Base-by-base conservation (phyloP, 1,284 basidiomycete genomes). In the Sphagnurus paluster region DNA sequence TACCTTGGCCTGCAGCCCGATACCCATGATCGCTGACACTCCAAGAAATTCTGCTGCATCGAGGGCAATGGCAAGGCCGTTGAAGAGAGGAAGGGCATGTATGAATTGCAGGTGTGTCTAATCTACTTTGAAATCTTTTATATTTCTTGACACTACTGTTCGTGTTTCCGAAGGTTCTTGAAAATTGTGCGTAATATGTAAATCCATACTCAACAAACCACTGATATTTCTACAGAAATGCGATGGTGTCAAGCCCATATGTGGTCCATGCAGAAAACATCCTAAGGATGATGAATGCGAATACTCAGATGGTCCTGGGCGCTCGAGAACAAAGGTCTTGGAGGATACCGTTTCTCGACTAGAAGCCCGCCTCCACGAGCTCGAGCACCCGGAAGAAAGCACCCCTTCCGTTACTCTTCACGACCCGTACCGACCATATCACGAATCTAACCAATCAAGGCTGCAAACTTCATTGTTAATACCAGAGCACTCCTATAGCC, bases 141-240 rank as follows among this genome's bases (percentile, higher is more conserved):
- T 29, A 21, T 25, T 9, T 33, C 5, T 24, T 50, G 16, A 48
- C 29, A 10, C 13, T 14, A 11, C 37, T 20, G 30, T 4, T 8
- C 23, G 38, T 14, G 4, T 17, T n/a, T 34, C 20, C 14, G 20
- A 56, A 77, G 80, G 55, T 77, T 79, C 62, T 67, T 80, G 40
- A 82, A 82, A 62, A 80, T 83, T 65, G 80, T 82, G 54, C 43
- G 67, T 68, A 39, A 9, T 42, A n/a, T n/a, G n/a, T 11, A 19
- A 42, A 49, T 28, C 34, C 20, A 28, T 35, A 20, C 9, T 44
- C 50, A 9, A 53, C 43, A 20, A 33, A 16, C 21, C 10, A 9
- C 34, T 28, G 17, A 17, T 19, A 17, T 29, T 21, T 29, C 16
- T 47, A 8, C 34, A 76, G 74, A 75, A 72, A 69, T 76, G 74